These are phyloP conservation scores for Aspergillus niger DNA, from an alignment of 2,329 filamentous ascomycete genomes.

Conservation along the genomic window DNA sequence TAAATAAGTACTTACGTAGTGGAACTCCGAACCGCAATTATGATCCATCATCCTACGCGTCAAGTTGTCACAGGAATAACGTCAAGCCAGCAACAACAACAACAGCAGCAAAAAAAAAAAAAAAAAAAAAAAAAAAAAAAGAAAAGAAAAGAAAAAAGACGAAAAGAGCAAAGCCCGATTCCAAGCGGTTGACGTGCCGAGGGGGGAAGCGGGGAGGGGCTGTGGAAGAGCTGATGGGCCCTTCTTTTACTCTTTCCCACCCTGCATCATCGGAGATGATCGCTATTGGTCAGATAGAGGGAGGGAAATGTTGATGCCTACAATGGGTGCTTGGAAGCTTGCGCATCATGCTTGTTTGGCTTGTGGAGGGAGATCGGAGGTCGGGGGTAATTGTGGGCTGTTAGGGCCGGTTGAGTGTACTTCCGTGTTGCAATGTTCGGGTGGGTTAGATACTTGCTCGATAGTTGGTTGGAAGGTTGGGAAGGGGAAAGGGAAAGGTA, in stretches of 20 bases:
- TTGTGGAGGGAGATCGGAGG: neutral
- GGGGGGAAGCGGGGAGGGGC: neutral
- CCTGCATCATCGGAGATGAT: neutral
- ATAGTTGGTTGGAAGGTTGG: neutral
- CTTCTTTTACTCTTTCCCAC: neutral
- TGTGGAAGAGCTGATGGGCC: too few species aligned
- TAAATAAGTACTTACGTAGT: neutral
- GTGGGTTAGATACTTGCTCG: neutral
- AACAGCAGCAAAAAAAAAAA: too few species aligned
- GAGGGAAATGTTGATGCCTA: constrained; percentile 7
- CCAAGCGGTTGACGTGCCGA: constrained; percentile 1
- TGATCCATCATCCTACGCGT: constrained; percentile 4
- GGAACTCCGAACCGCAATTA: neutral
- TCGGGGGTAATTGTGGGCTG: neutral
- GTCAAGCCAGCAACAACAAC: neutral
- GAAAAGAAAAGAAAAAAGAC: too few species aligned
- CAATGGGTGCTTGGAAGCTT: neutral
- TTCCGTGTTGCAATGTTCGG: neutral
- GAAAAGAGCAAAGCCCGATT: neutral
- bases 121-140: too few species aligned
- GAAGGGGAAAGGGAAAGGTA: neutral
- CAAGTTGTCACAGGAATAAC: constrained; percentile 1
- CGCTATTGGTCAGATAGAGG: neutral
- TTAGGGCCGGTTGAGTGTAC: neutral
- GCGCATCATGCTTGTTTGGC: neutral